Evolutionary conservation across 1,284 basidiomycete species (phyloP).

Genomic region (Cryptococcus sp.): DNA sequence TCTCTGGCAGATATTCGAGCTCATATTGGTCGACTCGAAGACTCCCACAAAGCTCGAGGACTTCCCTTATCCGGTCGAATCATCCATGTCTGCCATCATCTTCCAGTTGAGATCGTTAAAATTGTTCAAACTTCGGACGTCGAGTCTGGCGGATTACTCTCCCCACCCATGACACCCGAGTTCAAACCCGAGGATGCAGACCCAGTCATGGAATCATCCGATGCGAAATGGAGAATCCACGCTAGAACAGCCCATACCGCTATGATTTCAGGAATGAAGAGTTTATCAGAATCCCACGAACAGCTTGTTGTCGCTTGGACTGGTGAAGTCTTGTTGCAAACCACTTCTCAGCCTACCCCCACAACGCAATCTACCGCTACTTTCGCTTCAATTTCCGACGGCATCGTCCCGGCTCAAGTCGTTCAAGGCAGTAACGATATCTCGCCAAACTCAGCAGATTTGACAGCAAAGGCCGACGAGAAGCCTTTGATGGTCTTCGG

Average conservation of each 20-base stretch:
- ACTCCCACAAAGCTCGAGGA: conserved; percentile 62
- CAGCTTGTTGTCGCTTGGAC: conserved; percentile 93
- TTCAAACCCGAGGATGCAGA: conserved; percentile 43
- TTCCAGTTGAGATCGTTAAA: conserved; percentile 45
- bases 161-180: conserved; percentile 44
- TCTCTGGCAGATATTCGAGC: conserved; percentile 46
- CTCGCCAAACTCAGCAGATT: neutral
- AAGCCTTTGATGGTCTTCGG: conserved; percentile 49
- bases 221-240: conserved; percentile 65
- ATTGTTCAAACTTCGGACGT: conserved; percentile 26
- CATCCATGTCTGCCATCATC: conserved; percentile 66
- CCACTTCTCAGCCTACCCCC: conserved; percentile 19
- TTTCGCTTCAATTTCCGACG: conserved; percentile 16
- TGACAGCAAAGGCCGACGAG: conserved; percentile 22
- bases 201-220: conserved; percentile 26
- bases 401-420: neutral
- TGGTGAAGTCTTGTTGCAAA: conserved; percentile 63
- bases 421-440: neutral
- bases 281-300: conserved; percentile 73
- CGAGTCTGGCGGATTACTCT: conserved; percentile 23
- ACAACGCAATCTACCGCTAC: conserved; percentile 6
- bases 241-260: conserved; percentile 87
- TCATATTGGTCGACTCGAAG: conserved; percentile 58
- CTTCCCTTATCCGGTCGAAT: conserved; percentile 74
- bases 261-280: conserved; percentile 89